phyloP scores from a whole-genome alignment of 2,329 filamentous ascomycete genomes.

The Clathrospora elynae region DNA sequence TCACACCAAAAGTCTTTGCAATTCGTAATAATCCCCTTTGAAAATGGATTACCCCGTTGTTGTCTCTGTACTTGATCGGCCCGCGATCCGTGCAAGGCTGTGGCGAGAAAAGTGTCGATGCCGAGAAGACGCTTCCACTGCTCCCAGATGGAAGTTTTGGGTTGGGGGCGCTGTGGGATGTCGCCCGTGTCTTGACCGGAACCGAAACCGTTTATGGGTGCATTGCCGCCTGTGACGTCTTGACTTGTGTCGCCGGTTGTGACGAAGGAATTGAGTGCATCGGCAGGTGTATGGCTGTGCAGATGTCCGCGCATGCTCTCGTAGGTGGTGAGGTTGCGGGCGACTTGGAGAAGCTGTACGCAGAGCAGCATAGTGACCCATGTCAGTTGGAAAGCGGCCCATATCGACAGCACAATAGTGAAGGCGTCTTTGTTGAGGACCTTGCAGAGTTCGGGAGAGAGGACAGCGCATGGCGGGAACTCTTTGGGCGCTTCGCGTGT shows the following conservation, averaged over 20 bases:
- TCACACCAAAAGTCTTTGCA: conserved; percentile 98
- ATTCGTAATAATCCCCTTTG: conserved; percentile 79
- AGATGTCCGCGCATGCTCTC: conserved; percentile 90
- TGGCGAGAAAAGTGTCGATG: conserved; percentile 91
- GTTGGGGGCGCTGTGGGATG: conserved; percentile 48
- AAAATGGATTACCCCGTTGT: conserved; percentile 78
- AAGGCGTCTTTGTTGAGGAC: conserved; percentile 82
- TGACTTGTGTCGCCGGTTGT: conserved; percentile 69
- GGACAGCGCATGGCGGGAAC: conserved; percentile 67
- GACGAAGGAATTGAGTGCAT: conserved; percentile 73
- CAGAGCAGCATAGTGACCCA: conserved; percentile 98
- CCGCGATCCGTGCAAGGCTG: conserved; percentile 74
- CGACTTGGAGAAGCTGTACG: conserved; percentile 91
- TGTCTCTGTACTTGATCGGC: conserved; percentile 46
- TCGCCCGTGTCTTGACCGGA: conserved; percentile 62
- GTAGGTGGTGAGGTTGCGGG: conserved; percentile 91
- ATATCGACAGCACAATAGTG: conserved; percentile 77
- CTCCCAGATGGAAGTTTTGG: conserved; percentile 70
- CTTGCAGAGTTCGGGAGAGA: conserved; percentile 75
- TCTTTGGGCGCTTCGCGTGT: conserved; percentile 58
- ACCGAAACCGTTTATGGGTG: conserved; percentile 61
- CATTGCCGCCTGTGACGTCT: conserved; percentile 55
- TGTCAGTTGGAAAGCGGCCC: conserved; percentile 81
- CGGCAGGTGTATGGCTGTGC: conserved; percentile 60
- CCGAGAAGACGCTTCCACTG: conserved; percentile 86